Base-by-base conservation (phyloP, 257 asterid species). In the Solanum megistacrolobum region DNA sequence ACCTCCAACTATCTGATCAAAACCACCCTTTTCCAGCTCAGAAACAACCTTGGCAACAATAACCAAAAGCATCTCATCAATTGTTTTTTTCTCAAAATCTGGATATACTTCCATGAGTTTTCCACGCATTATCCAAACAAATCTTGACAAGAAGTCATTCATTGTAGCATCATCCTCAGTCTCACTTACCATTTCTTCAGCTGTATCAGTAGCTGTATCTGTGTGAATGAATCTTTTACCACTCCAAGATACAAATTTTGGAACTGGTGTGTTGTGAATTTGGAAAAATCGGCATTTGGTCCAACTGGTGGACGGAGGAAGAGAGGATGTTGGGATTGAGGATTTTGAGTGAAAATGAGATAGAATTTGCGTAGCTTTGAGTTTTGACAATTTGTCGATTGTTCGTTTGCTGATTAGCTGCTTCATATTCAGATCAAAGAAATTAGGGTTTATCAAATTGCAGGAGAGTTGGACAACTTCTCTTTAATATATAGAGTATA, bases 81-180 rank as follows among this genome's bases (percentile, higher is more conserved):
- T 87, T 3, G 98, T 92, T 5, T 84, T 85, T 92, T 93, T 97
- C 87, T 93, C 98, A 88, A 92, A 91, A 2, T 88, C 95, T 2
- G 96, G 95, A 89, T 92, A 97, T 10, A 90, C 94, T 88, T 90
- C 93, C 4, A 48, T 9, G 32, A 96, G 98, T 89, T 91, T 93
- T 86, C 96, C 93, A 27, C 99, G 94, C 99, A 97, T 96, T 73
- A 93, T 90, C 98, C 99, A 96, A 66, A 92, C 96, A 83, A 97
- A 96, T 86, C 99, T 90, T 31, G 98, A 96, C 86, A 97, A 90
- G 91, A 95, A 97, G 87, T 96, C 99, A 32, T 92, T 94, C 93
- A 91, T 90, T 46, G 93, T 29, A 23, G 93, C 92, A 76, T 93
- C 95, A 48, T 88, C 90, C 83, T 94, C 94, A 27, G 90, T 52